phyloP scores from a whole-genome alignment of 441 rosid species.

The Gossypium davidsonii region DNA sequence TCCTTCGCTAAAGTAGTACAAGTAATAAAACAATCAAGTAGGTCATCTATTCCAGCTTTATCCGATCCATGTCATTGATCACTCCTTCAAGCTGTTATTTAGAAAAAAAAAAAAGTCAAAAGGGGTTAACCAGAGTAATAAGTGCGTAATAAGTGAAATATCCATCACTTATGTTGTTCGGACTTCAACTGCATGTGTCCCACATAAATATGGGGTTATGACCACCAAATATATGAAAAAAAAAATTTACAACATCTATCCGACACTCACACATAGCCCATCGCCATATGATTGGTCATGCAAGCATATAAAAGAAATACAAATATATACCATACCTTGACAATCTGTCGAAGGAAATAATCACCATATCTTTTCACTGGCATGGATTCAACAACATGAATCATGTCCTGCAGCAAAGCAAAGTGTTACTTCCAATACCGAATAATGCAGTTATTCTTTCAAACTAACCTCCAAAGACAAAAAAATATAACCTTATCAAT shows the following conservation, averaged over 20 bases:
- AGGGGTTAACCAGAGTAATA: neutral
- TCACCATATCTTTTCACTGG: constrained; percentile 67
- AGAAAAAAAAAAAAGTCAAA: neutral
- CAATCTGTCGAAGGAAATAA: constrained; percentile 67
- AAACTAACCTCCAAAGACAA: neutral
- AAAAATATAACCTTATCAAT: neutral
- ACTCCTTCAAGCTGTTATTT: constrained; percentile 69
- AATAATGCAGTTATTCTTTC: neutral
- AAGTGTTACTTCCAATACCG: neutral
- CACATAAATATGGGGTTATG: too few species aligned
- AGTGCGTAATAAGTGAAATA: neutral
- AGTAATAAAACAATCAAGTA: neutral
- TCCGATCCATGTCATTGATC: constrained; percentile 70
- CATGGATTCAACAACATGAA: constrained; percentile 67
- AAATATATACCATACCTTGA: constrained; percentile 37
- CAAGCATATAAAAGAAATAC: neutral
- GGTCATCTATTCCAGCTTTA: constrained; percentile 57
- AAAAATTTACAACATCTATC: too few species aligned
- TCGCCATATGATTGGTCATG: neutral
- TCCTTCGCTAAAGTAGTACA: constrained; percentile 12
- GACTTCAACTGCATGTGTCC: too few species aligned
- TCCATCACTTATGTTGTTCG: too few species aligned
- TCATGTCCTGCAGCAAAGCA: constrained; percentile 57
- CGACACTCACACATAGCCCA: neutral
- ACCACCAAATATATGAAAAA: too few species aligned